Evolutionary conservation across 129 eudicot genomes (phyloP), one percentile per base, ranked within the genome.

Genomic region (Oenanthe sinensis): DNA sequence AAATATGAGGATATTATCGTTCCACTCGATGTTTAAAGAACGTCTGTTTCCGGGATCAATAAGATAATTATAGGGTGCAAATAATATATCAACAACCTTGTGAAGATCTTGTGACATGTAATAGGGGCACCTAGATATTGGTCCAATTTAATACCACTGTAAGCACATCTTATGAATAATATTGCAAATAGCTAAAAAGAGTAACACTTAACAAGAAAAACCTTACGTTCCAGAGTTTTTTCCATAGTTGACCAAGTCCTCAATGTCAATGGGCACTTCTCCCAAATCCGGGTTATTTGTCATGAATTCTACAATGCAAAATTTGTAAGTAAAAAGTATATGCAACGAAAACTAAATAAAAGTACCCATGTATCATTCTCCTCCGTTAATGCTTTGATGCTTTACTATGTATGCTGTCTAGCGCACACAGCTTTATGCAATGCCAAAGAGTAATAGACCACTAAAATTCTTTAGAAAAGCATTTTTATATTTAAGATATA

Each of bases 41-140:
- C 89, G 85, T 78, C 96, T 79, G 79, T 87, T 84, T 14, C 91
- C 84, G 44, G 94, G 97, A 81, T 91, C 98, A 22, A 95, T 95
- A 69, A 95, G 97, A 87, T 95, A 95, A 88, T 95, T 95, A 90
- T 95, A 95, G 62, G 98, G 98, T 80, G 96, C 98, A 86, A 95
- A 90, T 86, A 95, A 85, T 80, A 95, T 90, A 85, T 95, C 98
- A 77, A 88, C 97, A 82, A 46, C 89, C 84, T 92, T 90, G 84
- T 90, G 96, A 81, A 95, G 87, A 79, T 95, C 98, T 30, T 96
- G 86, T 79, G 98, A 90, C 80, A 90, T 77, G 71, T 95, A 95
- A 85, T 95, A 95, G 73, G 98, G 98, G 83, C 98, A 95, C 87
- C 98, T 95, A 83, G 77, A 84, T 75, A 75, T 75, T 14, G 43